Base-by-base conservation (phyloP, 768 basidiomycete species). In the Boletus subparvulus region DNA sequence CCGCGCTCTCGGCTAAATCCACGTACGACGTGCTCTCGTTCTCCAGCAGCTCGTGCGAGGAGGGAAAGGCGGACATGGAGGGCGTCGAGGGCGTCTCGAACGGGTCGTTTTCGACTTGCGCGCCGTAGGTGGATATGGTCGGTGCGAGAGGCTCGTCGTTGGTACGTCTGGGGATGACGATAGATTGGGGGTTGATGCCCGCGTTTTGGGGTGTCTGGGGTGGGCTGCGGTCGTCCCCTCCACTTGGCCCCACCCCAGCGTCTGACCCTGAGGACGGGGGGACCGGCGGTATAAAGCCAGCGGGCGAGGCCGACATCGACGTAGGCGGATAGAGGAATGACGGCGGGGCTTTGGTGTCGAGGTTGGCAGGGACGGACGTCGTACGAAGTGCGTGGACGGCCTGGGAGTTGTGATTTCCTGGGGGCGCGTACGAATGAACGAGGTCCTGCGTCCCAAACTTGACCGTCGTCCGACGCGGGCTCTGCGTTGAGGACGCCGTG, bases 381-480 rank as follows among this genome's bases (percentile, higher is more conserved):
- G 33, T 50, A 19, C 67, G 67, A 10, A 69, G 59, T 13, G 62
- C 55, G 55, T 85, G 84, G 5, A 67, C 77, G 33, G 79, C 76
- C 33, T 61, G 62, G 26, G 76, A 70, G 24, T 74, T 73, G 26
- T 79, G 79, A 17, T 73, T 76, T 8, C 86, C 85, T 13, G 84
- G 79, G 5, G 80, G 76, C 14, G 79, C 81, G 67, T 93, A 93
- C 53, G 83, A 83, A 67, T 93, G 90, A 42, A 91, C 83, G 13
- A 91, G 65, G 55, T 92, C 89, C 64, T 87, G 77, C 32, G 77
- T 77, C 42, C 82, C 88, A 61, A 93, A 94, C 68, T 91, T 92
- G 80, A 94, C 85, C 39, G 86, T 82, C 50, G 84, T 81, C 26
- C 73, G 65, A 24, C 72, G 73, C 50, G 69, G 55, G 66, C 74